Evolutionary conservation across 139 green algal genomes (phyloP), one percentile per base, ranked within the genome.

Genomic region (Chlorella sp.): DNA sequence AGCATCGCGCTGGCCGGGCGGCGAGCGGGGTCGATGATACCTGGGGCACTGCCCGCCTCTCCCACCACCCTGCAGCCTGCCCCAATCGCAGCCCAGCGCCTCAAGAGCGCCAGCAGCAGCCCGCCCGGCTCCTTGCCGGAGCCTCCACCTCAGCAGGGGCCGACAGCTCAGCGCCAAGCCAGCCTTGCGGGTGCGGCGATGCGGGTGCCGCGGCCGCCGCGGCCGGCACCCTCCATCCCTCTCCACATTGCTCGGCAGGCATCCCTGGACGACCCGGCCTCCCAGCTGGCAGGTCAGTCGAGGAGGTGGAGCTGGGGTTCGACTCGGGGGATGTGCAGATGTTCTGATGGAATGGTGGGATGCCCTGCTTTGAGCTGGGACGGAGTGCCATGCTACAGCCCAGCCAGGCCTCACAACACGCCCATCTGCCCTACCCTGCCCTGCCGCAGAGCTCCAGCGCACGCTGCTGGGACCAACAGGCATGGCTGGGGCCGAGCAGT

Each of bases 261-360:
- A 18, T 79, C 72, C 15, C 51, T 79, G 38, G 72, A 79, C 72
- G 72, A 79, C n/a, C 28, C 68, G 6, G 68, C 44, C 72, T 9
- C 20, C 39, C 72, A 79, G 72, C 13, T 62, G 17, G 44, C 72
- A 56, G 72, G 72, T 79, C n/a, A 20, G 68, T n/a, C n/a, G n/a
- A n/a, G n/a, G n/a, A n/a, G n/a, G n/a, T n/a, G n/a, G n/a, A n/a
- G n/a, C n/a, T n/a, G n/a, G n/a, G n/a, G n/a, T n/a, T n/a, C n/a
- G n/a, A n/a, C n/a, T n/a, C n/a, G n/a, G n/a, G n/a, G n/a, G n/a
- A n/a, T n/a, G n/a, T n/a, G n/a, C n/a, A n/a, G n/a, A n/a, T n/a
- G n/a, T n/a, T n/a, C n/a, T n/a, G n/a, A n/a, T n/a, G n/a, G n/a
- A n/a, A n/a, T n/a, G n/a, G n/a, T n/a, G n/a, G n/a, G n/a, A n/a